Base-by-base conservation (phyloP, 192 early-diverging fungal genomes). In the Backusella liffmaniae region DNA sequence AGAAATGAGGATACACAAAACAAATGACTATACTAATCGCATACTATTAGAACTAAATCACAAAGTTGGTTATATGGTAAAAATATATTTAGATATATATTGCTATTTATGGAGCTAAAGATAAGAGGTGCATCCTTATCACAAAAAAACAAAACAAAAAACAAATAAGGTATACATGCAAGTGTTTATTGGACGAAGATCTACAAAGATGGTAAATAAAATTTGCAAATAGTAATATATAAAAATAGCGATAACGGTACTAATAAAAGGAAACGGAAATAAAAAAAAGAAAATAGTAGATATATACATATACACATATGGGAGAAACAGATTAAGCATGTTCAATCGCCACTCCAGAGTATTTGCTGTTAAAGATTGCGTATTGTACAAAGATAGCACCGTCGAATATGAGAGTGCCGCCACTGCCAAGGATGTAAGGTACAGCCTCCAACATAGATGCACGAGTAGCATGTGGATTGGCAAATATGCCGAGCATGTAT, bases 361-460 rank as follows among this genome's bases (percentile, higher is more conserved):
- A 15, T 18, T 37, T 62, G 5, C 46, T 49, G 51, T 37, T 59
- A 42, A 70, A 79, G 18, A 73, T 44, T 66, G 73, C 41, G 39
- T 79, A 87, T 41, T 89, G 88, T 26, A 44, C 39, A 85, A 90
- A 90, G 41, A 94, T 92, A 37, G 86, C 86, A 15, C 88, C 77
- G 73, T 95, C 93, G 70, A 93, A 91, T 23, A 88, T 34, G 23
- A 93, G 80, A 1, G 94, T 94, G 0, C 92, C 88, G 34, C 88
- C 84, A 5, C 89, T 85, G 12, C 94, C 94, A 30, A 94, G 49
- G 16, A 96, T 74, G 70, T 86, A 89, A n/a, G 88, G 88, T 2
- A 89, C 70, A 7, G 82, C 76, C 32, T 79, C 78, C 0, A 67
- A 30, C 36, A 89, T 65, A 62, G 73, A 71, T n/a, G 46, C 59